A percentile compares a stretch with the other conserved stretches of the same genome.
These are phyloP conservation scores for Carpinus fangiana DNA, from an alignment of 306 rosid genomes.

Conservation along the genomic window DNA sequence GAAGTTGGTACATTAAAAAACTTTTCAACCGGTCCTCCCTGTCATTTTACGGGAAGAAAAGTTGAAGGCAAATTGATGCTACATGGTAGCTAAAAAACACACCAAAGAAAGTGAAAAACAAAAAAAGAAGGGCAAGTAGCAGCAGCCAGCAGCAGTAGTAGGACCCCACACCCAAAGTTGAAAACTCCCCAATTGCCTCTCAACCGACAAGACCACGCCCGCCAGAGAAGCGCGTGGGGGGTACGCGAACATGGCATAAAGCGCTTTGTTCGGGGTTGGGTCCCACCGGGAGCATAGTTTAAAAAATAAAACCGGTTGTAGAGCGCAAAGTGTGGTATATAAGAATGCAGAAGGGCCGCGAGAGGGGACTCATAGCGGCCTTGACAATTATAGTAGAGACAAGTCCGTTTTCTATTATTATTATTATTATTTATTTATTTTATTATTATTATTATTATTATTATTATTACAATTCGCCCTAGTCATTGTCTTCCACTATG, in stretches of 20 bases:
- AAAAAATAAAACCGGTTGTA: neutral
- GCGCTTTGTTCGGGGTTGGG: neutral
- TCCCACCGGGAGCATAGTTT: neutral
- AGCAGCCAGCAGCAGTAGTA: too few species aligned
- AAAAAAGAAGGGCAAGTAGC: too few species aligned
- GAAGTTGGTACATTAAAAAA: too few species aligned
- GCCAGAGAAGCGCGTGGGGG: neutral
- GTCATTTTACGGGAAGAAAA: too few species aligned
- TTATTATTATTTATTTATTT: neutral
- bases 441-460: neutral
- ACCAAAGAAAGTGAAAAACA: too few species aligned
- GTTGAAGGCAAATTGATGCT: too few species aligned
- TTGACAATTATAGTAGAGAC: neutral
- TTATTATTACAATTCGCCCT: neutral
- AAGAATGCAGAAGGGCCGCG: neutral
- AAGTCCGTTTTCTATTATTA: neutral
- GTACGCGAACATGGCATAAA: neutral
- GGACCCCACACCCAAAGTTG: too few species aligned
- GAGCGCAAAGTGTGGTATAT: neutral
- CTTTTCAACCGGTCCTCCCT: too few species aligned
- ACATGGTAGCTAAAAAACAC: too few species aligned
- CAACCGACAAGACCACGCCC: too few species aligned
- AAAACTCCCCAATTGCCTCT: too few species aligned
- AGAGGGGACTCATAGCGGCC: neutral
- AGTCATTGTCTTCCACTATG: neutral